A percentile compares a stretch with the other conserved stretches of the same genome.
These are phyloP conservation scores for Kwoniella pini DNA, from an alignment of 768 basidiomycete genomes.

Conservation along the genomic window DNA sequence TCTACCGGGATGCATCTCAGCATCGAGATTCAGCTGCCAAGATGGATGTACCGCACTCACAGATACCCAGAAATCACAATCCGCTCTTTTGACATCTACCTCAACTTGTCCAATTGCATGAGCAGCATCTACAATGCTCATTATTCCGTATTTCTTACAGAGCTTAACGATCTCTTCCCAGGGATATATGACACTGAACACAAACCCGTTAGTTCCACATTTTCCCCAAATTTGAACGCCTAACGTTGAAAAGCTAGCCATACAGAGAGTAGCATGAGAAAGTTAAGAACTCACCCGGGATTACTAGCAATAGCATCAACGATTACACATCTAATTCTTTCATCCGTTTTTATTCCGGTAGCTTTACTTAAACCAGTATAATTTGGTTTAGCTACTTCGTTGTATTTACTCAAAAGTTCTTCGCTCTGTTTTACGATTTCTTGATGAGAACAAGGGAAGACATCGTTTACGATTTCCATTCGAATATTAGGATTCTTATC, in stretches of 20 bases:
- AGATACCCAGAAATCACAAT: conserved; percentile 77
- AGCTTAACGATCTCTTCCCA: conserved; percentile 70
- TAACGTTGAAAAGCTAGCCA: too few relatives aligned
- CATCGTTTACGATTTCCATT: conserved; percentile 59
- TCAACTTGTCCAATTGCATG: conserved; percentile 72
- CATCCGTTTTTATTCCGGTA: conserved; percentile 34
- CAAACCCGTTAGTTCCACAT: too few relatives aligned
- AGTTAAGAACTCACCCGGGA: conserved; percentile 58
- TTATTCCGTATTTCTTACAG: conserved; percentile 66
- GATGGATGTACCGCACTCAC: conserved; percentile 56
- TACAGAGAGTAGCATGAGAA: background rate
- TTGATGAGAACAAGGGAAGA: conserved; percentile 64
- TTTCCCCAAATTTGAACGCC: too few relatives aligned
- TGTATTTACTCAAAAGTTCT: conserved; percentile 30
- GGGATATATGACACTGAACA: conserved; percentile 60
- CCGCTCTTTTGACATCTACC: conserved; percentile 61
- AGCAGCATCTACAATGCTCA: conserved; percentile 75
- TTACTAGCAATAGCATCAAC: conserved; percentile 68
- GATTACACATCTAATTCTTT: conserved; percentile 64
- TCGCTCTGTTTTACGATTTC: conserved; percentile 59
- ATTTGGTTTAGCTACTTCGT: conserved; percentile 48
- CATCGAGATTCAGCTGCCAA: background rate
- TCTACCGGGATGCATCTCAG: conserved; percentile 59
- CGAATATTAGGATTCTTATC: conserved; percentile 64
- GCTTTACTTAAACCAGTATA: conserved; percentile 30